Percentiles rank a stretch among this genome's conserved stretches.
phyloP scores from a whole-genome alignment of 176 grass and related monocot genomes.

The Tillandsia fasciculata region DNA sequence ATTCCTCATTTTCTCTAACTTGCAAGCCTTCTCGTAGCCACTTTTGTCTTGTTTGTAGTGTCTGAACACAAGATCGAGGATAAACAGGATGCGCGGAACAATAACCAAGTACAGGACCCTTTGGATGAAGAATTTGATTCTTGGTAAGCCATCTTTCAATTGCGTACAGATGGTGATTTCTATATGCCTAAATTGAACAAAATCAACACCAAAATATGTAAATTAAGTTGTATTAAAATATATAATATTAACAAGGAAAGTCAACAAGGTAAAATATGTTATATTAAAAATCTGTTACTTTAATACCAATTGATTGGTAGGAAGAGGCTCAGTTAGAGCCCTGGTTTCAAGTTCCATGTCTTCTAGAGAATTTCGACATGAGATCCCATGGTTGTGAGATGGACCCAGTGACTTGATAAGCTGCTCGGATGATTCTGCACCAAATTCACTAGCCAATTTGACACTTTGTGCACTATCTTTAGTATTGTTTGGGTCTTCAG shows the following conservation, averaged over 20 bases:
- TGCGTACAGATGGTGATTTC: constrained; percentile 73
- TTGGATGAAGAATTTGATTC: constrained; percentile 74
- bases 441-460: background rate
- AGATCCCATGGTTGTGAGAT: background rate
- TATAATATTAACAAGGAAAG: constrained; percentile 8
- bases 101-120: constrained; percentile 82
- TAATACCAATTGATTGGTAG: constrained; percentile 83
- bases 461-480: background rate
- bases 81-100: constrained; percentile 79
- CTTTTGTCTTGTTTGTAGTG: constrained; percentile 70
- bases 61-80: constrained; percentile 75
- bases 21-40: constrained; percentile 80
- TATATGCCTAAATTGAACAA: constrained; percentile 61
- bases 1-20: constrained; percentile 60
- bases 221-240: background rate
- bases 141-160: constrained; percentile 91
- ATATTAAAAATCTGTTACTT: background rate
- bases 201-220: background rate
- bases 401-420: background rate
- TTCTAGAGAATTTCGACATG: constrained; percentile 37
- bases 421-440: constrained; percentile 4
- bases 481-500: background rate
- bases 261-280: constrained; percentile 13
- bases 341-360: constrained; percentile 85
- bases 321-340: constrained; percentile 86